These are phyloP conservation scores for Penicillium mononematosum DNA, from an alignment of 495 filamentous ascomycete species.

Conservation along the genomic window DNA sequence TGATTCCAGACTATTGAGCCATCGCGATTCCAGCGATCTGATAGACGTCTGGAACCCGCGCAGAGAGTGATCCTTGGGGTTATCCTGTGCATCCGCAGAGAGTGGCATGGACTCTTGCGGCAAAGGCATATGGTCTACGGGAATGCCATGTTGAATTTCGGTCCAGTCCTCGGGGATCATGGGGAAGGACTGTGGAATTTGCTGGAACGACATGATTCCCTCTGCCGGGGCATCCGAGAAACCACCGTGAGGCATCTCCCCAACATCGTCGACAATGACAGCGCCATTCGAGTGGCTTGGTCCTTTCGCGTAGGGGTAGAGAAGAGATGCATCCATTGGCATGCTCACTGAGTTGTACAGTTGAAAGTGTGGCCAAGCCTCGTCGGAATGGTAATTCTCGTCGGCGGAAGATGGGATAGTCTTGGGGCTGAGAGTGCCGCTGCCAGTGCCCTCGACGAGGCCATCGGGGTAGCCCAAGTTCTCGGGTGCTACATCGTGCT, in stretches of 20 bases:
- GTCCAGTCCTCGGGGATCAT: conserved; percentile 38
- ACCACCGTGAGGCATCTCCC: conserved; percentile 36
- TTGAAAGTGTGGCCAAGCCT: conserved; percentile 45
- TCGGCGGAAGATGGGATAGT: conserved; percentile 46
- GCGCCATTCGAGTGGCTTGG: conserved; percentile 28
- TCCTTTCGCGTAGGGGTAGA: conserved; percentile 42
- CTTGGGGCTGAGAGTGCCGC: conserved; percentile 43
- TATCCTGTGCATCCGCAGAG: conserved; percentile 26
- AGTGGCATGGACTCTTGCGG: conserved; percentile 25
- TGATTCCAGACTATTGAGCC: conserved; percentile 39
- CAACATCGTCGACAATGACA: conserved; percentile 44
- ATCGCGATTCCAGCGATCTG: conserved; percentile 41
- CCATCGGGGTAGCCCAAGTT: conserved; percentile 36
- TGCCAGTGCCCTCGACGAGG: conserved; percentile 36
- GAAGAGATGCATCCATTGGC: conserved; percentile 38
- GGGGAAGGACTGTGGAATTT: conserved; percentile 36
- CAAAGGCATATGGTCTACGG: conserved; percentile 24
- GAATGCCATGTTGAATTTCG: conserved; percentile 21
- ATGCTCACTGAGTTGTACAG: conserved; percentile 41
- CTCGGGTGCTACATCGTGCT: conserved; percentile 35
- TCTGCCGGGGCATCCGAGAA: conserved; percentile 36
- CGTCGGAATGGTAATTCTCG: conserved; percentile 45
- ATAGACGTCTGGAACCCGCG: conserved; percentile 30
- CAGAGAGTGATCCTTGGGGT: conserved; percentile 25
- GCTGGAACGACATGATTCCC: conserved; percentile 36